Percentiles rank a stretch among this genome's conserved stretches.
phyloP scores from a whole-genome alignment of 2,329 filamentous ascomycete genomes.

The Orbilia quercus region DNA sequence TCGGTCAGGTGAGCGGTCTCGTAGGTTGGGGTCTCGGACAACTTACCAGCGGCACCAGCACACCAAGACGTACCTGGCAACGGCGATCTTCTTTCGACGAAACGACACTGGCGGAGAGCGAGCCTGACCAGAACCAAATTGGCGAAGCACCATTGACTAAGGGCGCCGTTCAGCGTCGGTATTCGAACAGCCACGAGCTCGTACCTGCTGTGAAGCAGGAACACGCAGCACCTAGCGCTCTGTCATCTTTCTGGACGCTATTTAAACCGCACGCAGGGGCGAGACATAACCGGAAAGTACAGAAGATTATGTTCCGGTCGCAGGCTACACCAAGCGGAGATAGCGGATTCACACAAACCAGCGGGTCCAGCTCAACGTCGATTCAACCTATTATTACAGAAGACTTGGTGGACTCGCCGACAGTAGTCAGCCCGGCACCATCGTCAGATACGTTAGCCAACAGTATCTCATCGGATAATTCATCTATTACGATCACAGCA shows the following conservation, averaged over 20 bases:
- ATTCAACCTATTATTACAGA: conserved; percentile 25
- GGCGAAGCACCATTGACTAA: conserved; percentile 47
- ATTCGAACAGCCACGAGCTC: conserved; percentile 37
- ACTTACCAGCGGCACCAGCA: conserved; percentile 67
- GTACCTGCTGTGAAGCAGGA: conserved; percentile 26
- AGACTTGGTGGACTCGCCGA: conserved; percentile 22
- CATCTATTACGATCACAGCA: conserved; percentile 23
- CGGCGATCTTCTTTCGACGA: conserved; percentile 44
- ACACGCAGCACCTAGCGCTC: conserved; percentile 35
- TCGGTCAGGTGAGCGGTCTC: conserved; percentile 86
- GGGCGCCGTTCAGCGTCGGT: conserved; percentile 27
- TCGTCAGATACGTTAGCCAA: conserved; percentile 26
- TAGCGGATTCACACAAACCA: not conserved
- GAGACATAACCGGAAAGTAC: conserved; percentile 43
- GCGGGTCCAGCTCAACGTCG: conserved; percentile 2
- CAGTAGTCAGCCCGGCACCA: conserved; percentile 23
- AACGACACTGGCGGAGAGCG: conserved; percentile 37
- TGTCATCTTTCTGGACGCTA: conserved; percentile 46
- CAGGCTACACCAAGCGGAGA: conserved; percentile 20
- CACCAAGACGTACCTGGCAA: conserved; percentile 48
- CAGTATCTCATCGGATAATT: conserved; percentile 13
- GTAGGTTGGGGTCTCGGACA: conserved; percentile 96
- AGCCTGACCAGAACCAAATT: conserved; percentile 9
- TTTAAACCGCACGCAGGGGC: conserved; percentile 49
- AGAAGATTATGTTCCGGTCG: conserved; percentile 47